Evolutionary conservation across 768 basidiomycete species (phyloP).

Genomic region (Coprinopsis sp.): DNA sequence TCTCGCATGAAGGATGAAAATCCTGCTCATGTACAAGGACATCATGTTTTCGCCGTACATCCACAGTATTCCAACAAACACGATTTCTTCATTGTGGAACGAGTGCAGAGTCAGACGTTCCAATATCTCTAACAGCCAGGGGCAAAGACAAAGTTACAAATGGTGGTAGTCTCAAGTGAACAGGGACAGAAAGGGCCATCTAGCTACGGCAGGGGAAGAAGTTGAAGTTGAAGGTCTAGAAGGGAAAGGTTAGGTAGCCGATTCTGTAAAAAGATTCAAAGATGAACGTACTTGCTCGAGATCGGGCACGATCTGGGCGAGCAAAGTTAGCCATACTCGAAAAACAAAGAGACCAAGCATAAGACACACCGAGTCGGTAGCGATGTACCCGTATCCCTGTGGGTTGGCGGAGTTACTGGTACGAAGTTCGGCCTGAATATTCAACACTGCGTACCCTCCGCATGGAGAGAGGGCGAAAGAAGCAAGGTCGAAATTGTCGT

Average conservation of each 20-base stretch:
- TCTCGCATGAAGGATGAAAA: not conserved
- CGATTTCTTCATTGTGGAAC: too few relatives aligned
- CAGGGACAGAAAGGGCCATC: too few relatives aligned
- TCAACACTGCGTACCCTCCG: conserved; percentile 19
- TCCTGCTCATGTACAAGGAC: too few relatives aligned
- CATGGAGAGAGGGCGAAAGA: conserved; percentile 20
- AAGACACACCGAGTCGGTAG: conserved; percentile 16
- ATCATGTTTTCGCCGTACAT: too few relatives aligned
- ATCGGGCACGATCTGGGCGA: conserved; percentile 9
- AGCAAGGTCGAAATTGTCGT: conserved; percentile 22
- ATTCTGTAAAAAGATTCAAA: not conserved
- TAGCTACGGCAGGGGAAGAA: too few relatives aligned
- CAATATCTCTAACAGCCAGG: too few relatives aligned
- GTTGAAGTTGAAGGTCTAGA: conserved; percentile 20
- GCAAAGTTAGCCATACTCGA: not conserved
- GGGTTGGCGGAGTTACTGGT: conserved; percentile 19
- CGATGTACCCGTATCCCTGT: conserved; percentile 20
- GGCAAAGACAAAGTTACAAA: too few relatives aligned
- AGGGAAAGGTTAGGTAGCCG: not conserved
- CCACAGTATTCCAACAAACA: too few relatives aligned
- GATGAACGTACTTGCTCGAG: conserved; percentile 10
- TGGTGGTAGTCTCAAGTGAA: too few relatives aligned
- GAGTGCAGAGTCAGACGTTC: too few relatives aligned
- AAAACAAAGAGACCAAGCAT: not conserved
- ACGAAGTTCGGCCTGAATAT: conserved; percentile 20